Conservation (phyloP, 1,284 basidiomycete genomes). For the Naganishia sp. region DNA sequence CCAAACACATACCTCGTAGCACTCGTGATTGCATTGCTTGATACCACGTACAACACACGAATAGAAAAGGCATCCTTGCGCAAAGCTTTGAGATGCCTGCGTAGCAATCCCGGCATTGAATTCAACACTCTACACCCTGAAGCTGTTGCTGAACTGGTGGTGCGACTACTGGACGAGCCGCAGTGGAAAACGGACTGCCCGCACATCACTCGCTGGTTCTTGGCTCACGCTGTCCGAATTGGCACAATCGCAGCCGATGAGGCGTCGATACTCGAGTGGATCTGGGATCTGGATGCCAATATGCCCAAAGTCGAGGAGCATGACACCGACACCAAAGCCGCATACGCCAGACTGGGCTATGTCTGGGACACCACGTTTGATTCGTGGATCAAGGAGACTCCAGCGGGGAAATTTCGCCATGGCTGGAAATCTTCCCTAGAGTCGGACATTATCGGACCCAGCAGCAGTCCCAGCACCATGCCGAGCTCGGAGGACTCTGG, state of each 20-base stretch:
- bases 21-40: constrained; percentile 1
- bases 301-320: constrained; percentile 19
- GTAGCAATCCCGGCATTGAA: constrained; percentile 22
- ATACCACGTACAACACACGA: not conserved
- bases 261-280: not conserved
- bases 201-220: constrained; percentile 21
- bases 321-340: constrained; percentile 17
- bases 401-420: not conserved
- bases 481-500: not conserved
- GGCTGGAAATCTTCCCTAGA: not conserved
- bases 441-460: not conserved
- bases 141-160: not conserved
- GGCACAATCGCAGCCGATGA: not conserved
- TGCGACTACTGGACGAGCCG: constrained; percentile 2
- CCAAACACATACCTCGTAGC: constrained; percentile 17
- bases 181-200: constrained; percentile 20
- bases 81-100: constrained; percentile 12
- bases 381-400: constrained; percentile 15
- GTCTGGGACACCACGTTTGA: constrained; percentile 25
- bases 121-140: constrained; percentile 8
- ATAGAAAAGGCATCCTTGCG: constrained; percentile 1
- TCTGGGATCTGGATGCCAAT: constrained; percentile 4
- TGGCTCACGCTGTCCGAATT: constrained; percentile 8
- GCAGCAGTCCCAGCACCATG: not conserved
- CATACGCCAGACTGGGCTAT: constrained; percentile 14